Evolutionary conservation across 257 asterid genomes (phyloP).

Genomic region (Jacaranda mimosifolia): DNA sequence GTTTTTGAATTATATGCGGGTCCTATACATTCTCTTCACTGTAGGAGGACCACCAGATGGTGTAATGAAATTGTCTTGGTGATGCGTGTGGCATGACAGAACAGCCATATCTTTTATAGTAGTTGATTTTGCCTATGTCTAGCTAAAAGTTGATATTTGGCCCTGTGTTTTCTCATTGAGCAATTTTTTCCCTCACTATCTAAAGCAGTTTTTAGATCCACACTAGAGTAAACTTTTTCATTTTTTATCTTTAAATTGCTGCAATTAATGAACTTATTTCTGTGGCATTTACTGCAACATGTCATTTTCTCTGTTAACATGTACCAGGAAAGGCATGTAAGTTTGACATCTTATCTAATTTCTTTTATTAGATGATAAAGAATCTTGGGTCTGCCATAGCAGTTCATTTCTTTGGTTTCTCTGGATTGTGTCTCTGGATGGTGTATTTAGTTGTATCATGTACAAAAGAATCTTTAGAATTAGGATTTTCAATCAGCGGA

Average conservation of each 20-base stretch:
- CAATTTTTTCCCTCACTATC: background rate
- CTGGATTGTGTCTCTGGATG: constrained; percentile 1
- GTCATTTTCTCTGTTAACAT: constrained; percentile 6
- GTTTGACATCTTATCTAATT: constrained; percentile 21
- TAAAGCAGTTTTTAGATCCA: background rate
- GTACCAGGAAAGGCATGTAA: constrained; percentile 10
- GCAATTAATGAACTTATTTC: constrained; percentile 18
- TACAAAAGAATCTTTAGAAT: constrained; percentile 1
- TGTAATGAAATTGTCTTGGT: background rate
- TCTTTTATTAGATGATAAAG: constrained; percentile 29
- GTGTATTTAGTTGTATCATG: constrained; percentile 9
- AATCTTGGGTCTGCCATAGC: constrained; percentile 18
- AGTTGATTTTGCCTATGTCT: constrained; percentile 15
- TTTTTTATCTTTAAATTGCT: constrained; percentile 14
- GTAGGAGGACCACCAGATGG: background rate
- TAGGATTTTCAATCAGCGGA: constrained; percentile 1
- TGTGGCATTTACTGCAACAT: constrained; percentile 21
- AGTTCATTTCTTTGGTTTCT: background rate
- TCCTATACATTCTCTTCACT: constrained; percentile 13
- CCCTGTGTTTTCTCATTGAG: background rate
- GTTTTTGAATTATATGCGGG: background rate
- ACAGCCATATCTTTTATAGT: constrained; percentile 1
- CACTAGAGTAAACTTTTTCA: background rate
- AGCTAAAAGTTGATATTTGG: background rate
- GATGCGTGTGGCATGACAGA: constrained; percentile 16